Evolutionary conservation across 129 eudicot genomes (phyloP), one percentile per base, ranked within the genome.

Genomic region (Smallanthus sonchifolius): DNA sequence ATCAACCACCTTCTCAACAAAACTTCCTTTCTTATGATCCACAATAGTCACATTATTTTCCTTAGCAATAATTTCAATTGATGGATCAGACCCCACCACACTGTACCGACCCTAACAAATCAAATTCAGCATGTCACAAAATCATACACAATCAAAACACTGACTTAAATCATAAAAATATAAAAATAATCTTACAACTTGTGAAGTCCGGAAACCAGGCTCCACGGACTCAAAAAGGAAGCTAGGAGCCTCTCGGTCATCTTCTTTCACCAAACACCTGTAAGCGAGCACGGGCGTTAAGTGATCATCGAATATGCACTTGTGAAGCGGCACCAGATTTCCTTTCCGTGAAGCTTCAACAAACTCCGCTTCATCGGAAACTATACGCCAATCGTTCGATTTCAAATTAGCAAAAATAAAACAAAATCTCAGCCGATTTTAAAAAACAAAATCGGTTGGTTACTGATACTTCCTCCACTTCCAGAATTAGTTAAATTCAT

Each of bases 211-310:
- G 64, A 69, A 75, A 60, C 96, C 97, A 47, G 97, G 97, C 80
- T 94, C 91, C 9, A 90, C 97, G 0, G 98, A 86, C 77, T 94
- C 98, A 14, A 90, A 94, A 0, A 94, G 88, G 78, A 94, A 94
- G 77, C 98, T 94, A 36, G 98, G 97, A 60, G 91, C 92, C 56
- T 94, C 97, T 15, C 87, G 75, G 38, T 91, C 98, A 39, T 90
- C 96, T 60, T 94, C 97, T 6, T 86, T 85, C 30, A 94, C 93
- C 63, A 94, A 84, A 68, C 98, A 94, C 0, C 98, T 88, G 69
- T 94, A 94, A 45, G 98, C 97, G 13, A 94, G 88, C 81, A 94
- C 97, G 14, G 98, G 98, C 0, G 97, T 94, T 77, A 94, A 85
- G 65, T 87, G 97, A 82, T 94, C 98, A 28, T 93, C 83, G 38